phyloP scores from a whole-genome alignment of 495 filamentous ascomycete genomes.

The Bryoglossum gracile region DNA sequence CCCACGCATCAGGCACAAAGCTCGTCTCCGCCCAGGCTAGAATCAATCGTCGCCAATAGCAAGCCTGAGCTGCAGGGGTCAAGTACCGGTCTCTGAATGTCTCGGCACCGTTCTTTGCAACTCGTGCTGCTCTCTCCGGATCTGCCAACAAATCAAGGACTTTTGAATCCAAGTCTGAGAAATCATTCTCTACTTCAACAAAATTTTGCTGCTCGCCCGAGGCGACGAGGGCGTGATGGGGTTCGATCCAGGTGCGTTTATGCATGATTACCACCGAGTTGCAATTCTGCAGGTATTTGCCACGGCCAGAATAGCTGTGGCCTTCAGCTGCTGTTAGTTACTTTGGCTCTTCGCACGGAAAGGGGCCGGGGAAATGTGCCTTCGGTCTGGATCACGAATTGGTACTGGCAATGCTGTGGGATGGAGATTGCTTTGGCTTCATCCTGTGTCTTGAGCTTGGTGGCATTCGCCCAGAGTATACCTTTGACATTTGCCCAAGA shows the following conservation, averaged over 20 bases:
- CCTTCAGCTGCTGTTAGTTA: not conserved
- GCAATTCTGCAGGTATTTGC: slow-evolving; percentile 55
- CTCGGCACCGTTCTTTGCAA: slow-evolving; percentile 47
- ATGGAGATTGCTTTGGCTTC: slow-evolving; percentile 31
- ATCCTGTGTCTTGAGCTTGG: slow-evolving; percentile 27
- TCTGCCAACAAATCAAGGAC: slow-evolving; percentile 45
- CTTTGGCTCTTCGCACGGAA: not conserved
- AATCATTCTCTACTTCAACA: slow-evolving; percentile 48
- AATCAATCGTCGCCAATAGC: slow-evolving; percentile 30
- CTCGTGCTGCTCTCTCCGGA: slow-evolving; percentile 40
- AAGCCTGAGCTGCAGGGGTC: slow-evolving; percentile 53
- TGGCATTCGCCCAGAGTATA: slow-evolving; percentile 4
- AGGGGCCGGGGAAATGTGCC: slow-evolving; percentile 32
- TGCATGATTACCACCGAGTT: slow-evolving; percentile 48
- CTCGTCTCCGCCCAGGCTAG: not conserved
- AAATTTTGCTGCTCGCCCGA: slow-evolving; percentile 53
- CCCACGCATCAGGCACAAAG: not conserved
- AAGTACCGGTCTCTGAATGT: slow-evolving; percentile 53
- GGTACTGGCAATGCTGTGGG: slow-evolving; percentile 51
- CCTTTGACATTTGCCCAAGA: slow-evolving; percentile 15
- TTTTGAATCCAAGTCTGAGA: slow-evolving; percentile 43
- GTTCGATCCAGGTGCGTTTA: slow-evolving; percentile 37
- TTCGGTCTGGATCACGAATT: slow-evolving; percentile 52
- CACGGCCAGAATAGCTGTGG: slow-evolving; percentile 32
- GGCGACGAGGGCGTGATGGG: slow-evolving; percentile 33